A percentile compares a stretch with the other conserved stretches of the same genome.
phyloP scores from a whole-genome alignment of 139 green algal species.

The Tetratostichococcus sp. region DNA sequence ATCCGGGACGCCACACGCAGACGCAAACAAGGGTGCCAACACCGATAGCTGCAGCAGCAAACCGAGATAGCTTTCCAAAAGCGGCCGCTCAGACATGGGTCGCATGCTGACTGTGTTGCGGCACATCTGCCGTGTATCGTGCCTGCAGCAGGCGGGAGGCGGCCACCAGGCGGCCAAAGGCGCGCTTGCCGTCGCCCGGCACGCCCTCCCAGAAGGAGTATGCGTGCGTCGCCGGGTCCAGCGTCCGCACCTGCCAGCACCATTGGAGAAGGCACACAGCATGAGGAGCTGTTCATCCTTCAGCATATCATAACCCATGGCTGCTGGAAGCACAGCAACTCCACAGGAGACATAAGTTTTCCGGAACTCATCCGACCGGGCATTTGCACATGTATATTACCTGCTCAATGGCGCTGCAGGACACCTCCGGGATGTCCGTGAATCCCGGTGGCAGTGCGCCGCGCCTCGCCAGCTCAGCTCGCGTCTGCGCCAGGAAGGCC shows the following conservation, averaged over 20 bases:
- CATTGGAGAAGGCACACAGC: not conserved
- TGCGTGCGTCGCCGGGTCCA: conserved; percentile 77
- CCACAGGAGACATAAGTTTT: not conserved
- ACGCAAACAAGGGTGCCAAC: too few relatives aligned
- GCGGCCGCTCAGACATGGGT: too few relatives aligned
- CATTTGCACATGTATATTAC: conserved; percentile 12
- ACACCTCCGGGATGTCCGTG: conserved; percentile 30
- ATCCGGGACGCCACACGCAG: too few relatives aligned
- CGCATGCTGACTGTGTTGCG: too few relatives aligned
- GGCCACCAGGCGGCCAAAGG: conserved; percentile 78
- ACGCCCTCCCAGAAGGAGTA: conserved; percentile 96
- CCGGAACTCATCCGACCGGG: not conserved
- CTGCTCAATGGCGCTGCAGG: conserved; percentile 64
- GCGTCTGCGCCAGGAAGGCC: conserved; percentile 57
- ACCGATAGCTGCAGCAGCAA: too few relatives aligned
- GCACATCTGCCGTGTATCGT: not conserved
- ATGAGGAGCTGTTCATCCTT: not conserved
- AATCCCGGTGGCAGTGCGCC: conserved; percentile 3
- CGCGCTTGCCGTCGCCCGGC: conserved; percentile 53
- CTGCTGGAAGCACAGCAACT: not conserved
- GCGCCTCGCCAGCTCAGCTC: conserved; percentile 27
- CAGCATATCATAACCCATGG: not conserved
- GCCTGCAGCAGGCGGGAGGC: conserved; percentile 45
- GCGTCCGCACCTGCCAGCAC: conserved; percentile 39
- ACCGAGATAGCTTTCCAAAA: too few relatives aligned